Evolutionary conservation across 108 stramenopile genomes (phyloP).

Genomic region (Cyclotella baltica): DNA sequence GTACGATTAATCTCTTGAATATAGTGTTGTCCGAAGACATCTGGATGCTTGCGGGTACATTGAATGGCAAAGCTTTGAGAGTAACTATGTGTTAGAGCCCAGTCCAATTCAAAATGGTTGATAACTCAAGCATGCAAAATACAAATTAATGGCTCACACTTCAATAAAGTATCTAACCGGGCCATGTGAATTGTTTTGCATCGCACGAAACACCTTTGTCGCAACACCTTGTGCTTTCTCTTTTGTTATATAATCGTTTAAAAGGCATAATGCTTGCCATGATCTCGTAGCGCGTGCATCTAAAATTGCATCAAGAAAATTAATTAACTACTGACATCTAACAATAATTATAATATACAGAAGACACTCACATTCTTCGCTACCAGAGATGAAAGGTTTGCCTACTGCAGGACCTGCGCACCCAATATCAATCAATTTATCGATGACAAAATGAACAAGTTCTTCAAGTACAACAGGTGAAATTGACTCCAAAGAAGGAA

Average conservation of each 20-base stretch:
- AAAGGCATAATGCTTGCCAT: constrained; percentile 86
- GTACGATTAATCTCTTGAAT: constrained; percentile 65
- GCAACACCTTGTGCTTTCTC: constrained; percentile 70
- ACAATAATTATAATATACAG: not conserved
- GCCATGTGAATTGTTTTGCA: constrained; percentile 71
- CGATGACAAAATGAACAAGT: constrained; percentile 68
- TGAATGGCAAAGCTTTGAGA: constrained; percentile 81
- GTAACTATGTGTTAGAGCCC: no score
- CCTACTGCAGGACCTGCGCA: constrained; percentile 43
- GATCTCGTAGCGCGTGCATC: constrained; percentile 71
- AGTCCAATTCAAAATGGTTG: not conserved
- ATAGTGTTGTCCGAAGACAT: constrained; percentile 62
- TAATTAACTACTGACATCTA: no score
- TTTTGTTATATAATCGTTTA: constrained; percentile 72
- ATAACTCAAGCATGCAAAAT: not conserved
- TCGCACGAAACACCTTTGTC: constrained; percentile 53
- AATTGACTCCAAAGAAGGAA: constrained; percentile 61
- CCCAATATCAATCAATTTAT: constrained; percentile 61
- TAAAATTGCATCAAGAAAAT: no score
- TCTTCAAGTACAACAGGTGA: constrained; percentile 59
- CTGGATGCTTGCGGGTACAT: constrained; percentile 64
- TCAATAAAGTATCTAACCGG: constrained; percentile 89
- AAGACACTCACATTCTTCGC: constrained; percentile 49
- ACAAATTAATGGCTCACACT: constrained; percentile 31
- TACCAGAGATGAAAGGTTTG: constrained; percentile 72